These are phyloP conservation scores for Aspergillus sp. DNA, from an alignment of 2,329 filamentous ascomycete genomes.

Conservation along the genomic window DNA sequence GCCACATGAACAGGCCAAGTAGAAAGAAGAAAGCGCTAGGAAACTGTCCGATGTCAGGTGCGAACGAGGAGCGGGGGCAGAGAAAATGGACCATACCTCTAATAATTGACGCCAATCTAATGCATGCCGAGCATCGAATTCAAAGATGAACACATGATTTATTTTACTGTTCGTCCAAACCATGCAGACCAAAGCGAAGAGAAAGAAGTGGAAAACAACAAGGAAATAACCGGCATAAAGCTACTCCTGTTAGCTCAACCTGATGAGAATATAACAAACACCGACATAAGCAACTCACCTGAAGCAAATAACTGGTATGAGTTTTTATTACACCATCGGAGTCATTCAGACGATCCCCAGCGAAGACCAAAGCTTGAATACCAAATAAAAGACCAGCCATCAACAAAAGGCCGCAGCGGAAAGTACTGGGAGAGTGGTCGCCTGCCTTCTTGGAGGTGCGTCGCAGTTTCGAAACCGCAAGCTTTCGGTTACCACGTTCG, in stretches of 20 bases:
- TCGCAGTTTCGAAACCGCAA: conserved; percentile 82
- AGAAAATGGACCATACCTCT: conserved; percentile 47
- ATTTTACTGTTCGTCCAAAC: conserved; percentile 81
- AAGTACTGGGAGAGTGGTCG: conserved; percentile 56
- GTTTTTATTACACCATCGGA: conserved; percentile 45
- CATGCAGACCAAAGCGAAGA: conserved; percentile 83
- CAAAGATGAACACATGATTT: conserved; percentile 96
- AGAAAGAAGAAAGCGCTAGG: conserved; percentile 78
- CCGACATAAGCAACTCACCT: conserved; percentile 36
- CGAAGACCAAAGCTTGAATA: conserved; percentile 62
- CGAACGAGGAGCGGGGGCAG: too few relatives aligned
- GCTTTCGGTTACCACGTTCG: conserved; percentile 86
- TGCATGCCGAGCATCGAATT: conserved; percentile 81
- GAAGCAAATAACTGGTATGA: conserved; percentile 66
- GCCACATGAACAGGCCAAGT: conserved; percentile 73
- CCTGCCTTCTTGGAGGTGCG: conserved; percentile 59
- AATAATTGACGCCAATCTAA: conserved; percentile 86
- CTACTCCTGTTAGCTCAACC: conserved; percentile 41
- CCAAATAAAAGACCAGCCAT: conserved; percentile 64
- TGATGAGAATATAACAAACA: neutral
- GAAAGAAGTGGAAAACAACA: conserved; percentile 68
- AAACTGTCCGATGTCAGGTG: conserved; percentile 46
- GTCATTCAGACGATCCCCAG: conserved; percentile 47
- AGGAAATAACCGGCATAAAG: conserved; percentile 92
- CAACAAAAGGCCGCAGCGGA: conserved; percentile 61